Conservation (phyloP, 441 rosid genomes). For the Populus tomentosa region DNA sequence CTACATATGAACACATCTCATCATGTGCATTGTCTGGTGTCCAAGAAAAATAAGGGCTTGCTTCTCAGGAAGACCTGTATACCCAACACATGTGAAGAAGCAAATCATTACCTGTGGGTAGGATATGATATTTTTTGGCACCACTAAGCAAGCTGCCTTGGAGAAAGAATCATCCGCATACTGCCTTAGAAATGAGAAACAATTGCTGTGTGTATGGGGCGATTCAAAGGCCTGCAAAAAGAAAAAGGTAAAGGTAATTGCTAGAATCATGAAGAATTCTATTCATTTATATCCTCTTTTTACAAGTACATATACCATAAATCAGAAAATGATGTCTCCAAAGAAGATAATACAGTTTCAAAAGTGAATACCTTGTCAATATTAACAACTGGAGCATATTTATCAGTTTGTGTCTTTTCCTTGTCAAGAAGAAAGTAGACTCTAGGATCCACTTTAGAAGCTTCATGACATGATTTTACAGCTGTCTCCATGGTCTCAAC, state of each 20-base stretch:
- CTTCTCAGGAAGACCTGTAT: neutral
- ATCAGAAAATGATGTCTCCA: neutral
- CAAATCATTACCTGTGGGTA: conserved; percentile 76
- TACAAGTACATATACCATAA: neutral
- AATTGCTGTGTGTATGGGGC: conserved; percentile 78
- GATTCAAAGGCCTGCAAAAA: conserved; percentile 87
- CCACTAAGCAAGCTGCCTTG: conserved; percentile 82
- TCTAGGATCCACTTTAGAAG: conserved; percentile 74
- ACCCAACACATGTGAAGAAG: neutral
- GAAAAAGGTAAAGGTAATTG: conserved; percentile 10
- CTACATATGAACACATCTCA: neutral
- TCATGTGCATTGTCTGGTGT: neutral
- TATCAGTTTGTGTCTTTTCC: conserved; percentile 73
- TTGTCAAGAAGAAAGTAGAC: conserved; percentile 73
- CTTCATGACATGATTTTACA: conserved; percentile 80
- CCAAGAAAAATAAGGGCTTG: neutral
- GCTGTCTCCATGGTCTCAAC: conserved; percentile 79
- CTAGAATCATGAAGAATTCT: neutral
- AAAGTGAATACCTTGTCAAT: conserved; percentile 64
- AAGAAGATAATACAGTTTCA: neutral
- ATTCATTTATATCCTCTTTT: neutral
- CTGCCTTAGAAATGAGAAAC: conserved; percentile 86
- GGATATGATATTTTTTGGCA: conserved; percentile 74
- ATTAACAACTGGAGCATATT: conserved; percentile 81
- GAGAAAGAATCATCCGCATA: conserved; percentile 82